These are phyloP conservation scores for Naematelia encephala DNA, from an alignment of 768 basidiomycete species.

Conservation along the genomic window DNA sequence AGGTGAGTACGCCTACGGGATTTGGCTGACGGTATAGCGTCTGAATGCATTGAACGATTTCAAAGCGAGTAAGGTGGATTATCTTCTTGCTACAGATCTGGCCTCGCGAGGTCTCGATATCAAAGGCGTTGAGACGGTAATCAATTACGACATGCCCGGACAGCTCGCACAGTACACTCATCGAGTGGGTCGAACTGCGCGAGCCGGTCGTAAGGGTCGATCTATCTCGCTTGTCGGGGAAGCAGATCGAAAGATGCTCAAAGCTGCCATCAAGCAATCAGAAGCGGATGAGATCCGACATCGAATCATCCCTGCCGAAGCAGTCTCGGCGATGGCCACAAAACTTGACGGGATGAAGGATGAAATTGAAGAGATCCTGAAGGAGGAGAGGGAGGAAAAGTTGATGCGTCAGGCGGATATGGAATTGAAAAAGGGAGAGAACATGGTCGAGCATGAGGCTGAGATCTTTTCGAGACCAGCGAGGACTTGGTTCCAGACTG, in stretches of 20 bases:
- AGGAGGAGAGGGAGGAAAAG: constrained; percentile 94
- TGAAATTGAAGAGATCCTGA: constrained; percentile 73
- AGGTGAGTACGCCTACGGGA: constrained; percentile 57
- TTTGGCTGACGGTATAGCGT: constrained; percentile 58
- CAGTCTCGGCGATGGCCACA: constrained; percentile 65
- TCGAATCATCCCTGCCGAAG: constrained; percentile 76
- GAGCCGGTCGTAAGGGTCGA: constrained; percentile 86
- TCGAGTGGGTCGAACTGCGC: constrained; percentile 93
- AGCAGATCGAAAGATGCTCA: constrained; percentile 91
- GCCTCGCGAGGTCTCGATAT: constrained; percentile 95
- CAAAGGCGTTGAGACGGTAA: constrained; percentile 93
- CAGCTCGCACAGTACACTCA: constrained; percentile 92
- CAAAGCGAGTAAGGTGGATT: constrained; percentile 82
- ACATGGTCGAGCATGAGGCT: constrained; percentile 85
- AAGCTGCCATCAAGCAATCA: constrained; percentile 87
- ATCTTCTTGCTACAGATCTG: constrained; percentile 91
- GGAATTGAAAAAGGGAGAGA: constrained; percentile 91
- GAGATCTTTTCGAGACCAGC: constrained; percentile 93
- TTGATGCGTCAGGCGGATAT: constrained; percentile 84
- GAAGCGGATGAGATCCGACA: constrained; percentile 75
- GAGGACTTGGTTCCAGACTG: constrained; percentile 96
- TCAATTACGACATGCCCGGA: constrained; percentile 98
- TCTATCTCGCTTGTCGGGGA: constrained; percentile 95
- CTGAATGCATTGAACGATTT: constrained; percentile 80
- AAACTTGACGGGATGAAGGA: constrained; percentile 67